Evolutionary conservation across 352 stramenopile species (phyloP), one percentile per base, ranked within the genome.

Genomic region (Thraustochytrium striatum): DNA sequence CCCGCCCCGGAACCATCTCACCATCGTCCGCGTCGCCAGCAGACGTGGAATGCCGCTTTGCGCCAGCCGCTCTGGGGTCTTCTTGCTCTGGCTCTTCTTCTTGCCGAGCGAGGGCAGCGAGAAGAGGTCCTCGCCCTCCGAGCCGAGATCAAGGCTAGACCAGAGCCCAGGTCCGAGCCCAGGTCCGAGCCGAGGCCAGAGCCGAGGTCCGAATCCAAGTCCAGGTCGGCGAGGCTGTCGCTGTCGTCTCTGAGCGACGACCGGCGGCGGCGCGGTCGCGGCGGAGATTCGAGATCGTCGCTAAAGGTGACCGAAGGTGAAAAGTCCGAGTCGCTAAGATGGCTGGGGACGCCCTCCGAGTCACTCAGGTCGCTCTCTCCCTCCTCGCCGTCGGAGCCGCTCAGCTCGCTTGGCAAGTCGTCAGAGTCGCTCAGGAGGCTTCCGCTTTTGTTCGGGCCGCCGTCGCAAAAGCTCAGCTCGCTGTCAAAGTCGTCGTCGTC

Each of bases 401-500:
- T 47, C 39, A 13, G 5, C 39, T 47, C 39, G 13, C 39, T 47
- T 47, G 0, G 58, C 57, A 28, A 52, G 58, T 38, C 25, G 39
- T 13, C 39, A 13, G 39, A 5, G 39, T 5, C 39, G 5, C 5
- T 13, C 39, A 13, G 5, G 39, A 5, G 5, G 39, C 5, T 13
- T 5, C 39, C 39, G 39, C 39, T 47, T 47, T 5, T 13, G 39
- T 47, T 47, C 39, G 5, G 5, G 39, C 5, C 39, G 5, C 39
- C 39, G 39, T 13, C 39, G 39, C 39, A 13, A 47, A 47, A 47
- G 39, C 39, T 13, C 39, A 70, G 35, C 41, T 70, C 59, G 21
- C 50, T 52, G 35, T 70, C 59, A 55, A 70, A 70, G 16, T 13
- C 32, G 19, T 70, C 59, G 41, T 70, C 59, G 32, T 70, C 59